Percentiles rank a stretch among this genome's conserved stretches.
Evolutionary conservation across 371 early-diverging fungal species (phyloP).

Genomic region (Mortierella sp.): DNA sequence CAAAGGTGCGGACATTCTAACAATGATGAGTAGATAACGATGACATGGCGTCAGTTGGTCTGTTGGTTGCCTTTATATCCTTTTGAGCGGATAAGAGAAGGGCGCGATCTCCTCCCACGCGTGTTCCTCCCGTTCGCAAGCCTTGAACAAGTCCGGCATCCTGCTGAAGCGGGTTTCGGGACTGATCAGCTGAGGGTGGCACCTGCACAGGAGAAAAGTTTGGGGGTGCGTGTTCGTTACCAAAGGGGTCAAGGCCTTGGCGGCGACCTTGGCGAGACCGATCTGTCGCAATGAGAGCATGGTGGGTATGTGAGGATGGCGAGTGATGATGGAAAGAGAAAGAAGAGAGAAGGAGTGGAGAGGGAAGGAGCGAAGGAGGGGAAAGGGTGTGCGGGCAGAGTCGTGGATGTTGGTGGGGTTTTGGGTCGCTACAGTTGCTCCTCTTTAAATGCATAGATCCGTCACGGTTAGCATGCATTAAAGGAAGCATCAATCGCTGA

Average conservation of each 20-base stretch:
- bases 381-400: constrained; percentile 3
- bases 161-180: constrained; percentile 5
- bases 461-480: too few species aligned
- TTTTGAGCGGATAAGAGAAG: not conserved
- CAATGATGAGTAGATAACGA: not conserved
- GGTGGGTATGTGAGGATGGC: constrained; percentile 2
- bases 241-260: constrained; percentile 49
- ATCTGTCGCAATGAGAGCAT: constrained; percentile 40
- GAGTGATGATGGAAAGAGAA: constrained; percentile 6
- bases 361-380: not conserved
- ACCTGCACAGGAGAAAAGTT: not conserved
- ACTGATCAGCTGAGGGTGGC: constrained; percentile 12
- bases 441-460: too few species aligned
- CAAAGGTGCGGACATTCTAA: constrained; percentile 43
- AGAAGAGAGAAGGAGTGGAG: not conserved
- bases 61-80: too few species aligned
- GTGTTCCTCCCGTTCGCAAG: too few species aligned
- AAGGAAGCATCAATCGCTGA: too few species aligned
- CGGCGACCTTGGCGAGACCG: constrained; percentile 49
- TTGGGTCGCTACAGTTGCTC: too few species aligned
- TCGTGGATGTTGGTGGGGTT: constrained; percentile 11
- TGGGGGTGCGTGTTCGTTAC: constrained; percentile 17
- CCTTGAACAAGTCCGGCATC: too few species aligned
- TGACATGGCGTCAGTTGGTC: not conserved
- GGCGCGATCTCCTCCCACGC: too few species aligned